phyloP scores from a whole-genome alignment of 2,329 filamentous ascomycete genomes.

The Tetracladium maxilliforme region DNA sequence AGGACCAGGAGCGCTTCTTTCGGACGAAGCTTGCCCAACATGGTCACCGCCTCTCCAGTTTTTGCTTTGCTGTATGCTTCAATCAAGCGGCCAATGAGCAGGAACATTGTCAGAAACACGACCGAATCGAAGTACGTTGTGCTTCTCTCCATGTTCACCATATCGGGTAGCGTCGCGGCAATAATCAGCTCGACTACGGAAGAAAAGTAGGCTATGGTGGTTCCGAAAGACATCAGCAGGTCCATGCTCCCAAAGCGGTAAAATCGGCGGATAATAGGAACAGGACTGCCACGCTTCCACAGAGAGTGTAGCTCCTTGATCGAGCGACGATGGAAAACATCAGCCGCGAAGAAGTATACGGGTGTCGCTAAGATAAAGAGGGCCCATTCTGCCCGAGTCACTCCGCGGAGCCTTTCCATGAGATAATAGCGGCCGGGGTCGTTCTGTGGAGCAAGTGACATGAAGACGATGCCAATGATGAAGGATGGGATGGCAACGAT shows the following conservation, averaged over 20 bases:
- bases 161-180: conserved; percentile 28
- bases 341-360: conserved; percentile 74
- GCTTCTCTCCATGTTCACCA: conserved; percentile 26
- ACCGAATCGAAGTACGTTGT: conserved; percentile 83
- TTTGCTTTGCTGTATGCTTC: conserved; percentile 88
- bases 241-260: conserved; percentile 97
- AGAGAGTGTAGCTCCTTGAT: conserved; percentile 64
- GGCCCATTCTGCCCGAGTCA: conserved; percentile 64
- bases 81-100: conserved; percentile 59
- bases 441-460: conserved; percentile 56
- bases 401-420: conserved; percentile 58
- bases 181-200: conserved; percentile 67
- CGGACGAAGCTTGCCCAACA: conserved; percentile 64
- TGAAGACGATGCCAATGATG: conserved; percentile 78
- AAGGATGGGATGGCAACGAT: conserved; percentile 69
- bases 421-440: conserved; percentile 47
- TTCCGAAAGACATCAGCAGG: conserved; percentile 78
- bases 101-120: conserved; percentile 79
- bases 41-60: conserved; percentile 73
- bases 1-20: conserved; percentile 59
- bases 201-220: conserved; percentile 73
- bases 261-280: conserved; percentile 60
- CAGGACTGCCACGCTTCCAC: conserved; percentile 63
- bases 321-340: conserved; percentile 69
- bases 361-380: conserved; percentile 73